These are phyloP conservation scores for Prillingera fragicola DNA, from an alignment of 1,284 basidiomycete species.

Conservation along the genomic window DNA sequence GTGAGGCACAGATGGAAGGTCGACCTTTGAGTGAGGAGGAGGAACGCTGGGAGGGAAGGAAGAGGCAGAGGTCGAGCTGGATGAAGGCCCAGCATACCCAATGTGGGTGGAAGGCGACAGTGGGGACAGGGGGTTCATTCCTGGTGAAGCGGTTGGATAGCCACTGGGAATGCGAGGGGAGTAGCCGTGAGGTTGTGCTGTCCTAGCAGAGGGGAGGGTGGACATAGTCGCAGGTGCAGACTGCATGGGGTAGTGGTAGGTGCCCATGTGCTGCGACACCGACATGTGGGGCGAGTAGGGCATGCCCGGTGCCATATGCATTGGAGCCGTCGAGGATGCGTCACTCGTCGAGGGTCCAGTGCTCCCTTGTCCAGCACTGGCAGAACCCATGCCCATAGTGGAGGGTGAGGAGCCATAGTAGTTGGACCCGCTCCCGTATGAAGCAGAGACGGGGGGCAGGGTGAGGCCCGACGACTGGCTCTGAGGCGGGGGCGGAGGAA, in stretches of 20 bases:
- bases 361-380: too few relatives aligned
- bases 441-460: conserved; percentile 18
- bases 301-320: conserved; percentile 15
- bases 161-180: conserved; percentile 16
- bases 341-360: not conserved
- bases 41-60: conserved; percentile 12
- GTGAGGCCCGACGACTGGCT: conserved; percentile 8
- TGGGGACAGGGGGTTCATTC: conserved; percentile 15
- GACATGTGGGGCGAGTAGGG: conserved; percentile 19
- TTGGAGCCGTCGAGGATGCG: not conserved
- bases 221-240: conserved; percentile 17
- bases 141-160: conserved; percentile 14
- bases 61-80: conserved; percentile 5
- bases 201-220: conserved; percentile 3
- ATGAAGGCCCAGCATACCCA: conserved; percentile 5
- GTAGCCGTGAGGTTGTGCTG: conserved; percentile 12
- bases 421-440: conserved; percentile 11
- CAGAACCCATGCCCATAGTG: not conserved
- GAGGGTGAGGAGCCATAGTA: conserved; percentile 12
- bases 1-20: not conserved
- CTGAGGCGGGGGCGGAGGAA: conserved; percentile 21
- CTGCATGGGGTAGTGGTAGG: conserved; percentile 16
- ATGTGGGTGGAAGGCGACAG: conserved; percentile 16
- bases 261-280: conserved; percentile 8
- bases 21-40: conserved; percentile 9